Evolutionary conservation across 345 rosid species (phyloP), one percentile per base, ranked within the genome.

Genomic region (Dipteronia sinensis): DNA sequence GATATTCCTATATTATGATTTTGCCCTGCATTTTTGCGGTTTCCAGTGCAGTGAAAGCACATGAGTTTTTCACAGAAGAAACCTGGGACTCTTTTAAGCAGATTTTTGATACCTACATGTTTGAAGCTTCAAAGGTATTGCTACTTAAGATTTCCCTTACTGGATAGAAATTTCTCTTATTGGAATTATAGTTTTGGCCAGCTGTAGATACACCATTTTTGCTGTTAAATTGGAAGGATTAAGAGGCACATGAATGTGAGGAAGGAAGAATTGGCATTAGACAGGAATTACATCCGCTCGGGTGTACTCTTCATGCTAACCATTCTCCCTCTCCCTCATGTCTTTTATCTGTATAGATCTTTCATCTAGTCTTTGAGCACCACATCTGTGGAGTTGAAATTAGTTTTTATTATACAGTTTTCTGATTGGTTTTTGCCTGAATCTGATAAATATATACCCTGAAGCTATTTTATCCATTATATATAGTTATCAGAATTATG

Each of bases 1-100:
- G 61, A 53, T 77, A 67, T 75, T 79, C 81, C 85, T 75, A 81
- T 83, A 76, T 49, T 63, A 81, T 74, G 73, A 82, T 83, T 49
- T 88, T 85, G 77, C 75, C 53, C 79, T 87, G 70, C 63, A 62
- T 72, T 71, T 76, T 82, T 86, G 73, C 75, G 79, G 79, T 84
- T 83, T 87, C 74, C 92, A 96, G 98, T 88, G 94, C 91, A 55
- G 92, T 94, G 81, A 92, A 90, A 81, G 95, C 98, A 79, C 98
- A 92, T 85, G 95, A 91, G 90, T 95, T 91, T 87, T 92, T 96
- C 79, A 85, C 90, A 11, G 97, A 94, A 86, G 98, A 90, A 90
- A 85, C 83, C 75, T 90, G 96, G 98, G 97, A 88, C 79, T 81
- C 85, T 6, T 92, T 94, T 90, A 87, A 87, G 85, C 95, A 90